Evolutionary conservation across 192 early-diverging fungal species (phyloP).

Genomic region (Podila epigama): DNA sequence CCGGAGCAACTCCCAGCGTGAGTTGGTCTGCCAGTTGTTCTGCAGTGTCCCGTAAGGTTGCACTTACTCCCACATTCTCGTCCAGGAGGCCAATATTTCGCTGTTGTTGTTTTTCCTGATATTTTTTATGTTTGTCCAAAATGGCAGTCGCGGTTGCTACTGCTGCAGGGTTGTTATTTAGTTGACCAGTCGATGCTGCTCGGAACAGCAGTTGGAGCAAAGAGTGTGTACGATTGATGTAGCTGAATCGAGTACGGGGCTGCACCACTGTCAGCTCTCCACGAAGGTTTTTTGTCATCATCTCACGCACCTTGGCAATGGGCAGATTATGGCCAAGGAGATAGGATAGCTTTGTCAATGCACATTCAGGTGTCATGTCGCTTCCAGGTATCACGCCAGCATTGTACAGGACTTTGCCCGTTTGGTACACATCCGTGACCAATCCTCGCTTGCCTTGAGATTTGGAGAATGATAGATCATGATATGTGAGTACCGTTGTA

Average conservation of each 20-base stretch:
- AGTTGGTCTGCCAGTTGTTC: background rate
- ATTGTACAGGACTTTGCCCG: constrained; percentile 82
- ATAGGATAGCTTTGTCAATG: constrained; percentile 94
- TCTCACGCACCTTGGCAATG: constrained; percentile 74
- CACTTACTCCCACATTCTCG: background rate
- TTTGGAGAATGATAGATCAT: background rate
- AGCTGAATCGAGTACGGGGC: constrained; percentile 70
- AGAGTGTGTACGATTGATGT: constrained; percentile 65
- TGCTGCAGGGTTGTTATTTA: constrained; percentile 4
- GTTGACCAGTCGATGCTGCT: constrained; percentile 24
- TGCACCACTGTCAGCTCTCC: constrained; percentile 89
- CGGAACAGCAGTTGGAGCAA: constrained; percentile 58
- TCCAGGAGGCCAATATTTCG: too few species aligned
- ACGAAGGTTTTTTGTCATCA: constrained; percentile 86
- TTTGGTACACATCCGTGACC: constrained; percentile 92
- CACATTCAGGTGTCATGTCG: constrained; percentile 97
- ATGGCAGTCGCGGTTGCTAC: background rate
- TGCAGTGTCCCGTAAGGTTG: background rate
- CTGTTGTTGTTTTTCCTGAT: background rate
- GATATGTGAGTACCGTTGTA: background rate
- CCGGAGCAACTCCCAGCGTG: background rate
- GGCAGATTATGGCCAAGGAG: constrained; percentile 76
- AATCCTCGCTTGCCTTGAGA: constrained; percentile 76
- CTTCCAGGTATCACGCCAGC: constrained; percentile 87
- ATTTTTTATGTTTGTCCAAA: background rate